Base-by-base conservation (phyloP, 2,329 filamentous ascomycete genomes). In the Lachnellula subtilissima region DNA sequence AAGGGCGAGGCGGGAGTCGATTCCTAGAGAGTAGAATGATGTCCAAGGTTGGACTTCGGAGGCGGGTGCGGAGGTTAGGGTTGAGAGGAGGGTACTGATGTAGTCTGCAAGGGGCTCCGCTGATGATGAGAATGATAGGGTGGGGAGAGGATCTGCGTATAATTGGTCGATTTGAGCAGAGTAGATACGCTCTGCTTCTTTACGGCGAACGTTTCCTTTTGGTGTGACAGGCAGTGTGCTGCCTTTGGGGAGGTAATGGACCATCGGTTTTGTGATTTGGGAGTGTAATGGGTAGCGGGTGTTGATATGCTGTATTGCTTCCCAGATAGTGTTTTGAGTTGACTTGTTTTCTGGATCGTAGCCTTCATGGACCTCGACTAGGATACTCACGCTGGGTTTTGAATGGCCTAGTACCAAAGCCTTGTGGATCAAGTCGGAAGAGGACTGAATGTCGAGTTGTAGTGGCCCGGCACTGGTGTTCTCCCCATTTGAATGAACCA, bases 151-250 rank as follows among this genome's bases (percentile, higher is more conserved):
- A 35, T 45, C 53, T 23, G 56, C 54, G 52, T 66, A 68, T 2
- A 68, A 55, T 19, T 37, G 23, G 4, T 61, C 58, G n/a, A 70
- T 63, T 7, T 64, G 59, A n/a, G 52, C 17, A 1, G 63, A 54
- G 47, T 66, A 71, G 2, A 63, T 49, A 9, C 52, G 50, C 50
- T 63, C 62, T 22, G 63, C 67, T 56, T 69, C 66, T 52, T 71
- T 69, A 12, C 69, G 56, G 42, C 63, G 67, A 6, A 71, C 64
- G 23, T 70, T 71, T 6, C 67, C 66, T 56, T 70, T 71, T 12
- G 66, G 67, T 5, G 66, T 70, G 3, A 69, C 62, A 17, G 68
- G 68, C 22, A 71, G 54, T 14, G 39, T 61, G 17, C 51, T 48
- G 4, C 64, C 67, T 48, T 52, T 17, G 0, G 61, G 59, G 4